Base-by-base conservation (phyloP, 345 rosid species). In the Zanthoxylum bungeanum region DNA sequence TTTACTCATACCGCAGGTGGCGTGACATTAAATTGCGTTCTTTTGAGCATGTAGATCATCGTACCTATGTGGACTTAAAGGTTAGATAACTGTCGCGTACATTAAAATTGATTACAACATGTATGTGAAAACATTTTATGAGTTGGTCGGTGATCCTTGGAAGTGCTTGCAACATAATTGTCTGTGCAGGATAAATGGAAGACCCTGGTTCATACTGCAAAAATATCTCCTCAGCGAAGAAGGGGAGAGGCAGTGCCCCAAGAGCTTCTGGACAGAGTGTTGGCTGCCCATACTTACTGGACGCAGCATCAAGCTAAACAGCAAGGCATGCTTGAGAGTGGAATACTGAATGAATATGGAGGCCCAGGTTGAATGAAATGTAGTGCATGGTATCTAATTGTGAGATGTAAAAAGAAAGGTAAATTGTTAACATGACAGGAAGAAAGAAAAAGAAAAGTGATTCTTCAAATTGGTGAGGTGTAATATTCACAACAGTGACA, bases 201-300 rank as follows among this genome's bases (percentile, higher is more conserved):
- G 82, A 92, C 99, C 7, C 66, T 92, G 85, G 99, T 95, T 66
- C 98, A 92, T 87, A 94, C 98, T 0, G 97, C 98, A 12, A 84
- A 83, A 80, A 94, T 94, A 0, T 76, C 93, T 50, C 96, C 98
- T 0, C 99, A 92, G 73, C 98, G 92, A 72, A 80, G 99, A 73
- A 83, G 99, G 82, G 99, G 99, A 5, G 98, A 95, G 76, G 93
- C 99, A 0, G 97, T 95, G 66, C 99, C 99, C 5, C 99, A 92
- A 83, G 91, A 85, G 52, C 84, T 95, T 40, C 69, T 92, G 72
- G 98, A 95, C 82, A 82, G 96, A 60, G 99, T 92, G n/a, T 60
- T 95, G 84, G 88, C 82, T 47, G 93, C 99, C 68, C 98, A 88
- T 42, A 84, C 81, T 31, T 86, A 79, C 80, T 92, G 99, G 99